Conservation (phyloP, 169 alveolate species). For the Cystoisospora suis region DNA sequence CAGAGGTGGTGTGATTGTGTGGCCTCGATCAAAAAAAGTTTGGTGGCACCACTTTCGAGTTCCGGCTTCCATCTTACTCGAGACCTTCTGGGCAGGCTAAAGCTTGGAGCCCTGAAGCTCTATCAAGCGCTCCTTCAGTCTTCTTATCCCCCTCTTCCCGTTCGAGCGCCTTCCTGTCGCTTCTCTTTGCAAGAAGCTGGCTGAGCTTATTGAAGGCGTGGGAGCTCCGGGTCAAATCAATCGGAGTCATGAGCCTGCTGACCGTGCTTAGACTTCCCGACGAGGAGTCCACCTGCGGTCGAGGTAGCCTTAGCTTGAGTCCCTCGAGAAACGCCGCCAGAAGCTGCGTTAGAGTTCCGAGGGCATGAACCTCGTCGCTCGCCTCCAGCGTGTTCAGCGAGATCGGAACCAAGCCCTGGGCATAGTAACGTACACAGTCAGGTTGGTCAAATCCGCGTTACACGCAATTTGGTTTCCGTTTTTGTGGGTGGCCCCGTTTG, state of each 20-base stretch:
- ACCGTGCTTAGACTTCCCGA: not conserved
- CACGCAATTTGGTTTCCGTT: too few relatives aligned
- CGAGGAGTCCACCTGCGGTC: conserved; percentile 18
- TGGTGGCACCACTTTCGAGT: too few relatives aligned
- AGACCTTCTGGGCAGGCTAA: conserved; percentile 25
- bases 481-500: too few relatives aligned
- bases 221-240: not conserved
- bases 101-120: conserved; percentile 13
- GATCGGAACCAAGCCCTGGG: conserved; percentile 23
- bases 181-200: conserved; percentile 16
- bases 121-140: conserved; percentile 12
- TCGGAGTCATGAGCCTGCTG: conserved; percentile 1
- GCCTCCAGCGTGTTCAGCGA: conserved; percentile 21
- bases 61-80: conserved; percentile 17
- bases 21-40: too few relatives aligned
- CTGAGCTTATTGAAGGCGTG: conserved; percentile 13
- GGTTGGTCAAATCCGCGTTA: too few relatives aligned
- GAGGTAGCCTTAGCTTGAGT: not conserved
- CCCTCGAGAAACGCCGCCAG: conserved; percentile 13
- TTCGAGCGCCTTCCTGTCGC: not conserved
- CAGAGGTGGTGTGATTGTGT: too few relatives aligned
- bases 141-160: conserved; percentile 6
- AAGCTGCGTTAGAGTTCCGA: conserved; percentile 18
- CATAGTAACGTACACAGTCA: not conserved
- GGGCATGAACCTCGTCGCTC: conserved; percentile 3